Conservation (phyloP, 2,329 filamentous ascomycete species). For the Penicillium sp. region DNA sequence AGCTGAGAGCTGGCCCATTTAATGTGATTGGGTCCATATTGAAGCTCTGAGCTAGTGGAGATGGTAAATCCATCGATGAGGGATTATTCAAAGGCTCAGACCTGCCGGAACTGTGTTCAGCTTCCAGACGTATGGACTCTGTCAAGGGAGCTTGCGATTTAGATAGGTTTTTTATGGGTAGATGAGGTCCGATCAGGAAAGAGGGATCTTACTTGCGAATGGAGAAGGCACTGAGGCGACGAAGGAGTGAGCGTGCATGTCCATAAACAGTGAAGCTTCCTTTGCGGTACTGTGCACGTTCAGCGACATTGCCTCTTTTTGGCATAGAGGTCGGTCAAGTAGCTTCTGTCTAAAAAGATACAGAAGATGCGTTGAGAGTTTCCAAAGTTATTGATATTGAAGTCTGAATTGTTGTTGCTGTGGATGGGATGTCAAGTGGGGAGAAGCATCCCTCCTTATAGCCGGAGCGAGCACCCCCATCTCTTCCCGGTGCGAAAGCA, state of each 20-base stretch:
- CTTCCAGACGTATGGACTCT: conserved; percentile 34
- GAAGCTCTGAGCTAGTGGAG: neutral
- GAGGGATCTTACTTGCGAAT: conserved; percentile 32
- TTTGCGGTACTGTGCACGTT: conserved; percentile 36
- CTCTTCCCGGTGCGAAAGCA: conserved; percentile 5
- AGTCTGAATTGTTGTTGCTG: neutral
- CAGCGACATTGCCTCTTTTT: conserved; percentile 33
- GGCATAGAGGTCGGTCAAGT: conserved; percentile 24
- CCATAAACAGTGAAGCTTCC: conserved; percentile 36
- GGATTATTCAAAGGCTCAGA: conserved; percentile 19
- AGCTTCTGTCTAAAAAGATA: neutral
- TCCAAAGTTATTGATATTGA: neutral
- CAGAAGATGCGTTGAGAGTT: neutral
- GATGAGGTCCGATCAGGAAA: neutral
- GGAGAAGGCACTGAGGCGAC: conserved; percentile 26
- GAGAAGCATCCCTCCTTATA: conserved; percentile 17
- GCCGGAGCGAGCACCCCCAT: conserved; percentile 6
- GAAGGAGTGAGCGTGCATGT: conserved; percentile 33
- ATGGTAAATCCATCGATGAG: conserved; percentile 15
- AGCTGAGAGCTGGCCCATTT: conserved; percentile 14
- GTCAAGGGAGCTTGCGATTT: conserved; percentile 15
- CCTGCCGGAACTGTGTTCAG: conserved; percentile 36
- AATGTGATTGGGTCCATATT: conserved; percentile 3
- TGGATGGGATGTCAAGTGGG: neutral
- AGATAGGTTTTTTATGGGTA: conserved; percentile 15